phyloP scores from a whole-genome alignment of 495 filamentous ascomycete genomes.

The Penicillium lagena region DNA sequence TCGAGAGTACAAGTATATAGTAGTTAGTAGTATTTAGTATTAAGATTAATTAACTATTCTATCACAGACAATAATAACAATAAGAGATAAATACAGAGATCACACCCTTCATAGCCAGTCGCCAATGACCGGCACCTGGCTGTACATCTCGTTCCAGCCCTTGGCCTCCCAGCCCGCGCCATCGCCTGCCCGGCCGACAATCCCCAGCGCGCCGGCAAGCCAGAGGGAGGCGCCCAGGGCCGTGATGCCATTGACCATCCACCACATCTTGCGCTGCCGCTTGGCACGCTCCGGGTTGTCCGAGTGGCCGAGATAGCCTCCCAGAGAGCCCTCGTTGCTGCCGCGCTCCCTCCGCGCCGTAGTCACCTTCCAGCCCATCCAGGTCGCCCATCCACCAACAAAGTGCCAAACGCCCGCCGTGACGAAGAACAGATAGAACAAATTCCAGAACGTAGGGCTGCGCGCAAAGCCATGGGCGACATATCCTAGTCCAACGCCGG shows the following conservation, averaged over 20 bases:
- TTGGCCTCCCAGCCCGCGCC: slow-evolving; percentile 72
- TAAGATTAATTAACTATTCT: neutral
- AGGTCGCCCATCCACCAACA: slow-evolving; percentile 74
- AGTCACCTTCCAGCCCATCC: slow-evolving; percentile 52
- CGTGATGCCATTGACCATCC: slow-evolving; percentile 58
- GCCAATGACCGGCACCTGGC: slow-evolving; percentile 45
- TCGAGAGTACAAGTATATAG: too few species aligned
- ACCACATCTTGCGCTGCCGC: slow-evolving; percentile 55
- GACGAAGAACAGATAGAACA: slow-evolving; percentile 62
- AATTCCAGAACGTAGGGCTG: slow-evolving; percentile 55
- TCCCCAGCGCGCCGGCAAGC: slow-evolving; percentile 73
- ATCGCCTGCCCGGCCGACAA: slow-evolving; percentile 67
- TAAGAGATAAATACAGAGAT: slow-evolving; percentile 3
- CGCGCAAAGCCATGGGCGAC: slow-evolving; percentile 80
- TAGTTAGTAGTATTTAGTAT: too few species aligned
- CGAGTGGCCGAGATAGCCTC: slow-evolving; percentile 29
- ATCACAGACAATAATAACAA: slow-evolving; percentile 3
- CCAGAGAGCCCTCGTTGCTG: slow-evolving; percentile 29
- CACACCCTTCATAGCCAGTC: slow-evolving; percentile 33
- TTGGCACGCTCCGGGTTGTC: slow-evolving; percentile 33
- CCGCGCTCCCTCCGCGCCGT: slow-evolving; percentile 27
- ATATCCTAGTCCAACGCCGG: slow-evolving; percentile 72
- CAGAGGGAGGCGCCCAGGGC: slow-evolving; percentile 56
- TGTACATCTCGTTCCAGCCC: slow-evolving; percentile 67
- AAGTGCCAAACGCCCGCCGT: slow-evolving; percentile 69